phyloP scores from a whole-genome alignment of 2,329 filamentous ascomycete genomes.

The Mollisiaceae sp. region DNA sequence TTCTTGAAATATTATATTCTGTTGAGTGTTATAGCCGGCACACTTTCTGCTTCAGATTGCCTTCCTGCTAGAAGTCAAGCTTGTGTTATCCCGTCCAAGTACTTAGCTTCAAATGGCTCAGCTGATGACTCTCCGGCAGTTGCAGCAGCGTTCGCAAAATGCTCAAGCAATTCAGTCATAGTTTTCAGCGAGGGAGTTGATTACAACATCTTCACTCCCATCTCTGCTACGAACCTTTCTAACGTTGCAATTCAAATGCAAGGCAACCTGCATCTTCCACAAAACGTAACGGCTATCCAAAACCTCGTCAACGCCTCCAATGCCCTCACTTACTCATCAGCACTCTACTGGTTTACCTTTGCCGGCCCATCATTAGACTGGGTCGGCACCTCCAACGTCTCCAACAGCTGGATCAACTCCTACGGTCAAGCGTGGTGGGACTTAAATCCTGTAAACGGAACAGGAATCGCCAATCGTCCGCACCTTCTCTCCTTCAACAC shows the following conservation, averaged over 20 bases:
- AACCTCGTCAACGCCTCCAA: constrained; percentile 43
- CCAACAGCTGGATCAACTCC: constrained; percentile 51
- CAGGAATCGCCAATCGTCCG: constrained; percentile 47
- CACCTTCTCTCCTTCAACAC: constrained; percentile 48
- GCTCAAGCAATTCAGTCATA: constrained; percentile 44
- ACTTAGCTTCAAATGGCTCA: constrained; percentile 44
- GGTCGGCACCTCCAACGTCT: constrained; percentile 44
- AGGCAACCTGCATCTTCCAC: constrained; percentile 51
- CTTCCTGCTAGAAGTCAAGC: constrained; percentile 9
- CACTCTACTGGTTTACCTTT: constrained; percentile 47
- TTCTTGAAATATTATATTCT: neutral
- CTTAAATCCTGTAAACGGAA: constrained; percentile 46
- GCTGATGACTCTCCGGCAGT: constrained; percentile 49
- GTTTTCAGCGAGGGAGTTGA: constrained; percentile 47
- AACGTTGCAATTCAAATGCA: constrained; percentile 50
- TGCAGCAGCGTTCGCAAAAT: constrained; percentile 44
- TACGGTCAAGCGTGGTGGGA: constrained; percentile 54
- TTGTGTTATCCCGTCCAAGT: constrained; percentile 23
- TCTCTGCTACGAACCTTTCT: constrained; percentile 47
- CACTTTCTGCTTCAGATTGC: neutral
- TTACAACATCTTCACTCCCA: constrained; percentile 50
- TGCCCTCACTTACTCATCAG: constrained; percentile 38
- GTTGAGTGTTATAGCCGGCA: neutral
- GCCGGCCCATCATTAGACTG: constrained; percentile 43
- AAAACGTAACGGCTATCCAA: constrained; percentile 47